Evolutionary conservation across 2,329 filamentous ascomycete genomes (phyloP), one percentile per base, ranked within the genome.

Genomic region (Didymella sp.): DNA sequence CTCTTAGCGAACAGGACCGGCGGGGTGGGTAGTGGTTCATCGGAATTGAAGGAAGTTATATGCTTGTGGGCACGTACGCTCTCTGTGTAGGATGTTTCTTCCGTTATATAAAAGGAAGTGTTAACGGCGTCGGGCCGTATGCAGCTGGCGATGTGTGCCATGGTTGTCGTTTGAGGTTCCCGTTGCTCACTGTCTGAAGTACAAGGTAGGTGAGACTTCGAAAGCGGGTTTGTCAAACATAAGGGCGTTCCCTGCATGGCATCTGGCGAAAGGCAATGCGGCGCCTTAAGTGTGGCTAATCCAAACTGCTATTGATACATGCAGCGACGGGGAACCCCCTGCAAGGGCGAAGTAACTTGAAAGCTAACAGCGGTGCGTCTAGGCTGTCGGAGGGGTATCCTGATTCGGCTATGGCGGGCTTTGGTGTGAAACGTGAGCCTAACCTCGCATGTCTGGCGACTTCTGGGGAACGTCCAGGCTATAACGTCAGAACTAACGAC

Each of bases 131-230:
- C 68, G 40, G 63, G 69, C 51, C 76, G 73, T 63, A 77, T 76
- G 73, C 75, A 77, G 72, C 75, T 76, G 69, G 76, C 74, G 66
- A 78, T 78, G 71, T 78, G 76, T 75, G 74, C 73, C 75, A 77
- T 77, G 72, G 70, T 63, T 49, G 65, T 42, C 56, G 71, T 74
- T 73, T 76, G 71, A 73, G 67, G 66, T 62, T 65, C 63, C 67
- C 59, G 69, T 73, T 64, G 72, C 65, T 73, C 68, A 70, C 66
- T 69, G 69, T 72, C 62, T 67, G 62, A 66, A 63, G 60, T 65
- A 61, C 73, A 72, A 73, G 72, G 74, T 73, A 74, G 71, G 58
- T 76, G 74, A 76, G 73, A 76, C 74, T 76, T 63, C 68, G 64
- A 66, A 69, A 66, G 68, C 70, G 71, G 68, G 71, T 70, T 75